Base-by-base conservation (phyloP, 106 monocot species). In the Xerophyta viscosa region DNA sequence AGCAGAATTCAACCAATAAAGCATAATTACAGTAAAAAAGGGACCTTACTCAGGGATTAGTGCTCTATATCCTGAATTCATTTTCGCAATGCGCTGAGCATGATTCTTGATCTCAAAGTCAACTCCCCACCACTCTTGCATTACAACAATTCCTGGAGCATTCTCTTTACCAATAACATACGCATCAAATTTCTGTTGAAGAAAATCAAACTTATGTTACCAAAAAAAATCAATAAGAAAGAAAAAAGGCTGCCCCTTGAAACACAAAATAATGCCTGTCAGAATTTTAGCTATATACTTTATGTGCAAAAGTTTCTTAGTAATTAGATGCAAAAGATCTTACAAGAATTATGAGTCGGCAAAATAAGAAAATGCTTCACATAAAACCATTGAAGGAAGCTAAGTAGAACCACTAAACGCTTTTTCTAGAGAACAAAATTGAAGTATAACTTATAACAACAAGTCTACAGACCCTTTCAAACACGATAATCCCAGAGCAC, bases 81-180 rank as follows among this genome's bases (percentile, higher is more conserved):
- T 20, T 13, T 68, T 54, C 0, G 94, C 80, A 66, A 96, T 88
- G 31, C 72, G 70, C 28, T 72, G 50, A 20, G 94, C 94, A 67
- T 96, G 84, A 55, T 96, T 96, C 60, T 96, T 88, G 20, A 96
- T 61, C 67, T 96, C 94, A 64, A 76, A 96, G 56, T 96, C 94
- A 45, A 96, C 88, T 21, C 94, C 94, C 94, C 94, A 96, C 94
- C 88, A 84, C 65, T 96, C 94, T 47, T 96, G 94, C 73, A 96
- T 23, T 46, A 96, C 94, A 15, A 96, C 88, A 39, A 96, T 82
- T 1, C 84, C 88, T 4, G 94, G 88, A 43, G 84, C 88, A 77
- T 85, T 76, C 31, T 88, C 94, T 60, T 88, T 96, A 31, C 94
- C 94, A 33, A 78, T 68, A 2, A 96, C 78, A 52, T 85, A 96